Evolutionary conservation across 495 filamentous ascomycete genomes (phyloP), one percentile per base, ranked within the genome.

Genomic region (Patellaria atrata): DNA sequence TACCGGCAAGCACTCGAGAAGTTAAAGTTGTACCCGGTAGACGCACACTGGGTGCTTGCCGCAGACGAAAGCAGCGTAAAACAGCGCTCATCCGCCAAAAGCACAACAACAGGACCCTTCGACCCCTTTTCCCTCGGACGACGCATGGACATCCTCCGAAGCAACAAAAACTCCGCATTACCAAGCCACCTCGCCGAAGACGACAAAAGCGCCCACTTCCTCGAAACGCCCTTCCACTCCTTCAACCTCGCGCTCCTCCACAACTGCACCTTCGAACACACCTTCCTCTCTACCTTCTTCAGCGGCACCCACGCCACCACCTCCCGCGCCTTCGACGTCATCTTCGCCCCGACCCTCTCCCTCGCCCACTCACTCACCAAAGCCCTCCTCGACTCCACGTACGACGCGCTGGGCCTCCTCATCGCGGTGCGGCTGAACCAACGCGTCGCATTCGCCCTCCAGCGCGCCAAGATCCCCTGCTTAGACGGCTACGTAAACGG

Each of bases 391-490:
- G 67, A 78, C 22, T 65, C 73, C 33, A 83, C 76, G 4, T 75
- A 72, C 33, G 89, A 97, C 57, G 82, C 73, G 5, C 65, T 96
- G 15, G 89, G 89, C 16, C 64, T 93, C 4, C 59, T 97, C 3
- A 69, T 94, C 28, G 87, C 79, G 48, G 82, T 97, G n/a, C 76
- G 89, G 8, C 58, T 97, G 10, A 96, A 89, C 50, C 91, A 97
- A 46, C 81, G 84, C 43, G 72, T 82, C 18, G 82, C 85, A 5
- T 97, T 96, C 45, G 80, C 93, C 54, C 67, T 94, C 5, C 89
- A 97, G 54, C 70, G 89, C 5, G 75, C 87, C 28, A 83, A 86
- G 48, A 73, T 94, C 2, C 91, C 89, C 7, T 76, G 82, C 3
- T 75, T 79, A 2, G 89, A 97, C 39, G 70, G 71, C 19, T 96